Evolutionary conservation across 495 filamentous ascomycete species (phyloP).

Genomic region (Diplogelasinospora grovesii): DNA sequence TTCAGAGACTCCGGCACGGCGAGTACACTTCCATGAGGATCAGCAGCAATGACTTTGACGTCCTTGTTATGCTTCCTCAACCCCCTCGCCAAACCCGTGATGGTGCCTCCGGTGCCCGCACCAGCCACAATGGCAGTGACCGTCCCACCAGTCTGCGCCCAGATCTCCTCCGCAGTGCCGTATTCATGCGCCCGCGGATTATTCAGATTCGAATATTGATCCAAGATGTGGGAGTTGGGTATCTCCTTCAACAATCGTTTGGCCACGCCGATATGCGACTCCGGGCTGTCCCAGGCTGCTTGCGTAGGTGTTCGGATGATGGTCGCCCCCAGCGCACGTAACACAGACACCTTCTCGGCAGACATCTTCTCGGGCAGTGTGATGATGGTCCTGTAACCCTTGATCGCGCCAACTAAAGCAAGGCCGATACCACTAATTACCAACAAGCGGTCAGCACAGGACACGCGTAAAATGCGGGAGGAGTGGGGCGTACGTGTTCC

Average conservation of each 20-base stretch:
- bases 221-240: constrained; percentile 91
- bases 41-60: constrained; percentile 82
- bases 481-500: constrained; percentile 66
- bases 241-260: constrained; percentile 86
- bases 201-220: constrained; percentile 89
- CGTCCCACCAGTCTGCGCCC: constrained; percentile 80
- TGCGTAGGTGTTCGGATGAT: constrained; percentile 97
- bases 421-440: constrained; percentile 74
- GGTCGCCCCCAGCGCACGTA: constrained; percentile 87
- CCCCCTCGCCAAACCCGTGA: constrained; percentile 82
- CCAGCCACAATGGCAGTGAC: constrained; percentile 84
- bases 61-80: constrained; percentile 77
- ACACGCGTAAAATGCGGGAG: neutral
- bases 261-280: constrained; percentile 95
- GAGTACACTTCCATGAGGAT: constrained; percentile 83
- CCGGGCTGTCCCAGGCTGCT: constrained; percentile 87
- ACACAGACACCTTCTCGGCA: constrained; percentile 90
- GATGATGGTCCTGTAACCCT: constrained; percentile 97
- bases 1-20: constrained; percentile 75
- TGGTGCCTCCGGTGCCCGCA: constrained; percentile 92
- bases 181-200: constrained; percentile 93
- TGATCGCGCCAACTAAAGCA: constrained; percentile 87
- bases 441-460: constrained; percentile 20
- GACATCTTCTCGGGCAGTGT: constrained; percentile 99
- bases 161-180: constrained; percentile 95